Base-by-base conservation (phyloP, 2,329 filamentous ascomycete species). In the Penicillium aurantiogriseum region DNA sequence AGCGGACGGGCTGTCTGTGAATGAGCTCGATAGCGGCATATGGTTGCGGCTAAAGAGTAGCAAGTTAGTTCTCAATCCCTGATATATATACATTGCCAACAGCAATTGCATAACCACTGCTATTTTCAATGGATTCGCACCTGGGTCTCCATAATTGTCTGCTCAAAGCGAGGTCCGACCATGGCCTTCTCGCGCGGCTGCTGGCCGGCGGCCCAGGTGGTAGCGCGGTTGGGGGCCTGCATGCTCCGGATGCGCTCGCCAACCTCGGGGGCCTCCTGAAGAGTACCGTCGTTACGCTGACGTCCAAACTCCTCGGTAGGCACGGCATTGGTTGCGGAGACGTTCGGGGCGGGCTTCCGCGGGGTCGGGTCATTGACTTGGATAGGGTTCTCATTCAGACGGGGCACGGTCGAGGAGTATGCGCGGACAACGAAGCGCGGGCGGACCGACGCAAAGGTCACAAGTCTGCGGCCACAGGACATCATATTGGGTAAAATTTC, bases 111-210 rank as follows among this genome's bases (percentile, higher is more conserved):
- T 42, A 25, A 15, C 2, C n/a, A 54, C 17, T 56, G 19, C 8
- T 27, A 40, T 21, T 27, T 33, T 46, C 15, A 21, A 39, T 39
- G 15, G 29, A 48, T 44, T 71, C 85, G 66, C 81, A 97, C 93
- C 90, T 99, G 94, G 66, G 88, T 79, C 68, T 88, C 86, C 79
- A 97, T 93, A 71, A 96, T 91, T 35, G 91, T 97, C 85, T 97
- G 93, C 82, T 99, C 94, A 71, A 99, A 99, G 67, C 93, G 83
- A 64, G 94, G 94, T 42, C 94, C 94, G 42, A 87, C 86, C 93
- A 99, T 99, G 52, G 92, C 94, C 76, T 86, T 78, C 53, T 85
- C 83, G 69, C 93, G 84, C 39, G 91, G 86, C 76, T 86, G 85
- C 83, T 99, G 94, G 79, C 86, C 96, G 71, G 85, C 80, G 60